Evolutionary conservation across 805 yeast genomes (phyloP), one percentile per base, ranked within the genome.

Genomic region (Yarrowia porcina): DNA sequence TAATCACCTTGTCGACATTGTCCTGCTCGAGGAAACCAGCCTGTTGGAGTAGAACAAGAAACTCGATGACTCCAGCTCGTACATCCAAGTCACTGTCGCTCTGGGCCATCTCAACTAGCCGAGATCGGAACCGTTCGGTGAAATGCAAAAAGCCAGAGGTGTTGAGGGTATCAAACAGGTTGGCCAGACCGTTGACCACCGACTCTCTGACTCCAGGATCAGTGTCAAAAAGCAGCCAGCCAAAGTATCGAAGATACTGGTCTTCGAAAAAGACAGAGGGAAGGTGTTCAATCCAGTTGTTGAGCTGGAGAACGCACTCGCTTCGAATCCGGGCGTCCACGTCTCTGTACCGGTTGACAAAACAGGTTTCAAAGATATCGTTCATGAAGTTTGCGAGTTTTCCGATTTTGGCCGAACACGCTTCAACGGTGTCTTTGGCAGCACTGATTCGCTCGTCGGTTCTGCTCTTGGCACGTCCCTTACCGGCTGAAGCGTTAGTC

Each of bases 191-290:
- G 67, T 79, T 82, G 25, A 88, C 70, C 1, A 85, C 91, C 67
- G 88, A 90, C 9, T 78, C 71, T 67, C 96, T 80, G 0, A 89
- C 96, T 3, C 71, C 66, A 11, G 81, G 73, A 15, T 82, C 80
- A 2, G 83, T 77, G 70, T 91, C 97, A n/a, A 92, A 85, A 42
- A 92, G 75, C 33, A 89, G 77, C 96, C 96, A 88, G 4, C 96
- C 96, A 69, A 88, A 80, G 72, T 88, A 89, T 66, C 91, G 81
- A 66, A 90, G 77, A 69, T 85, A 89, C 1, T 85, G 77, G 12
- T 87, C 85, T 65, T 84, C 88, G 66, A 88, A 81, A 69, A 88
- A 90, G 61, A 79, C 75, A 64, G 87, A 91, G 0, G 96, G 96
- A 65, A 81, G 82, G 7, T 75, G 70, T n/a, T 80, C 78, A 75